phyloP scores from a whole-genome alignment of 225 moss, liverwort and hornwort genomes.

The Neckera pumila region DNA sequence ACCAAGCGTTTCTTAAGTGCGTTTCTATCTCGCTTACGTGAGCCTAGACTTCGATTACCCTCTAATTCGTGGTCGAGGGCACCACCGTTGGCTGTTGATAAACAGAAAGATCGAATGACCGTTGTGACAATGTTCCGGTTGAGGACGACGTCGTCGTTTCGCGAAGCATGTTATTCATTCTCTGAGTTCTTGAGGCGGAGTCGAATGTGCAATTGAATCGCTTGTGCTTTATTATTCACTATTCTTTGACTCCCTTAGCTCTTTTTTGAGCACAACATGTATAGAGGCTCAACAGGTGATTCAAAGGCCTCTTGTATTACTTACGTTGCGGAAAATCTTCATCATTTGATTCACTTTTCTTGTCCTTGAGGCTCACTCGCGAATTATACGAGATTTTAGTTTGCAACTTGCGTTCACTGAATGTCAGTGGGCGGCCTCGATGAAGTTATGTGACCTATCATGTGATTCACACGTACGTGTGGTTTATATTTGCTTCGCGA shows the following conservation, averaged over 20 bases:
- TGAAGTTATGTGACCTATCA: neutral
- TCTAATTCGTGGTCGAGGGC: neutral
- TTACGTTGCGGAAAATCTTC: neutral
- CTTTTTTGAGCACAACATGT: neutral
- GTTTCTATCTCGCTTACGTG: neutral
- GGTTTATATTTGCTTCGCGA: neutral
- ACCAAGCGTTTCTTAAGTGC: neutral
- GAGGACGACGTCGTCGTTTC: neutral
- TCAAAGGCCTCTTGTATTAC: neutral
- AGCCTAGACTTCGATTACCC: neutral
- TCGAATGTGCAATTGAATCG: neutral
- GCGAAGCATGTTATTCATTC: neutral
- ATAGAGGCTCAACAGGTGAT: neutral
- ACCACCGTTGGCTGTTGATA: neutral
- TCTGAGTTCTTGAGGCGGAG: neutral
- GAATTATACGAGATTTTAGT: neutral
- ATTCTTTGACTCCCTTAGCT: neutral
- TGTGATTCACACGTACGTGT: neutral
- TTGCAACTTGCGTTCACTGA: neutral
- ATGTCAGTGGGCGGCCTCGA: neutral
- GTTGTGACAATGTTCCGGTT: neutral
- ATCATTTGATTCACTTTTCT: neutral
- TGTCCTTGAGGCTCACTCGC: neutral
- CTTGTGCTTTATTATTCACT: neutral
- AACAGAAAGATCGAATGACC: neutral